Evolutionary conservation across 129 eudicot species (phyloP), one percentile per base, ranked within the genome.

Genomic region (Sambucus nigra): DNA sequence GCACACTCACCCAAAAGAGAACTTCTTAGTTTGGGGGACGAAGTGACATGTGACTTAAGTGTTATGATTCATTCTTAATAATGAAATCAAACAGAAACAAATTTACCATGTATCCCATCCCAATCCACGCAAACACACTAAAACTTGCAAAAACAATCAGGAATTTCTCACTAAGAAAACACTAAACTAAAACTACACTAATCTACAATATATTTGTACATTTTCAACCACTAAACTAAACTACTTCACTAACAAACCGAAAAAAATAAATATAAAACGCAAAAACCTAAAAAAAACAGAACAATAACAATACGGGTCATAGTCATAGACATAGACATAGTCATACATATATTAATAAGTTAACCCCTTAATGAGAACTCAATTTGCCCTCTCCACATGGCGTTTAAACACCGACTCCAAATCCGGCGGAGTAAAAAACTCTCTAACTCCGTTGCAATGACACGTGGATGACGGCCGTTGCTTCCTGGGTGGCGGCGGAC

Each of bases 401-500:
- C 73, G 61, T 7, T 74, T 75, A 47, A 86, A 86, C 2, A 86
- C 71, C 0, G 91, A 72, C 64, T 86, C 91, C 76, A 86, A 44
- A 53, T 86, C 91, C 20, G 95, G 95, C 0, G 91, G 87, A 75
- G 50, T 75, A 45, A 86, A 86, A 55, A 45, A 81, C 73, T 77
- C 91, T 24, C 66, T 60, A 12, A 29, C 72, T 1, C 81, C 81
- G 26, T 57, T 60, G 14, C 48, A 62, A 17, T 61, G 63, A 31
- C 81, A 72, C 0, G 62, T 72, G 0, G 76, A 51, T 17, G 51
- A 46, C 10, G 80, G 77, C 67, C 73, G 73, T 5, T 73, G 80
- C 80, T 81, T 86, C 74, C 81, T 72, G 1, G 95, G 95, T 0
- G 79, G 75, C 8, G 79, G 87, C 1, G 95, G 95, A 64, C 95